A percentile compares a stretch with the other conserved stretches of the same genome.
Conservation (phyloP, 345 rosid species). For the Citrus mangshanensis region DNA sequence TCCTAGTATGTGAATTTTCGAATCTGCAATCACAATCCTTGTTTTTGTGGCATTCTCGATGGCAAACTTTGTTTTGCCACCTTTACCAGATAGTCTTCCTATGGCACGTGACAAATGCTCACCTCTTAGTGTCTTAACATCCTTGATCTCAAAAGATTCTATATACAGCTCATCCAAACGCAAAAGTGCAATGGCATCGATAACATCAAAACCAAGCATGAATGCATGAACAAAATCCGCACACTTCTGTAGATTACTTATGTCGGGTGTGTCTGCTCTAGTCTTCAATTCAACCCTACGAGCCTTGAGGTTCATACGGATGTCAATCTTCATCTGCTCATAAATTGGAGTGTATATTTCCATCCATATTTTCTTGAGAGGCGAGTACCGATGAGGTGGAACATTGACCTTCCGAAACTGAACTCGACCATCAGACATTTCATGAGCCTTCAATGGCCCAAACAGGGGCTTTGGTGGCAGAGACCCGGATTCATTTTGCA, state of each 20-base stretch:
- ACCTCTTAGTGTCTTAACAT: slow-evolving; percentile 79
- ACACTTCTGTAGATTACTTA: slow-evolving; percentile 74
- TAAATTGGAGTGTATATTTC: slow-evolving; percentile 70
- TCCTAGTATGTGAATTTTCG: slow-evolving; percentile 77
- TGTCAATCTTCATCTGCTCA: slow-evolving; percentile 86
- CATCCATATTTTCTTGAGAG: slow-evolving; percentile 84
- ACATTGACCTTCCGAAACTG: slow-evolving; percentile 70
- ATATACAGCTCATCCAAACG: slow-evolving; percentile 81
- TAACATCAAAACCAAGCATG: slow-evolving; percentile 80
- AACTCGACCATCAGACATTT: slow-evolving; percentile 74
- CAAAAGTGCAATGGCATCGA: slow-evolving; percentile 70
- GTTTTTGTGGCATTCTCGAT: slow-evolving; percentile 87
- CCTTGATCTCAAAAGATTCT: slow-evolving; percentile 88
- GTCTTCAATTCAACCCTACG: slow-evolving; percentile 82
- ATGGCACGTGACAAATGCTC: slow-evolving; percentile 90
- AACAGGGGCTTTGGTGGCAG: slow-evolving; percentile 66
- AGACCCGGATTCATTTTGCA: slow-evolving; percentile 1
- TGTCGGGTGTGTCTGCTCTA: slow-evolving; percentile 60
- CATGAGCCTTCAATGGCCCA: slow-evolving; percentile 75
- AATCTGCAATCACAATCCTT: slow-evolving; percentile 79
- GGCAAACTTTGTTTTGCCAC: slow-evolving; percentile 83
- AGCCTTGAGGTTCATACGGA: slow-evolving; percentile 83
- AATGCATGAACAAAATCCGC: slow-evolving; percentile 93
- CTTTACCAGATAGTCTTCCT: slow-evolving; percentile 83
- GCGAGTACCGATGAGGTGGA: slow-evolving; percentile 78